Evolutionary conservation across 176 grass and related monocot species (phyloP), one percentile per base, ranked within the genome.

Genomic region (Aegilops longissima): DNA sequence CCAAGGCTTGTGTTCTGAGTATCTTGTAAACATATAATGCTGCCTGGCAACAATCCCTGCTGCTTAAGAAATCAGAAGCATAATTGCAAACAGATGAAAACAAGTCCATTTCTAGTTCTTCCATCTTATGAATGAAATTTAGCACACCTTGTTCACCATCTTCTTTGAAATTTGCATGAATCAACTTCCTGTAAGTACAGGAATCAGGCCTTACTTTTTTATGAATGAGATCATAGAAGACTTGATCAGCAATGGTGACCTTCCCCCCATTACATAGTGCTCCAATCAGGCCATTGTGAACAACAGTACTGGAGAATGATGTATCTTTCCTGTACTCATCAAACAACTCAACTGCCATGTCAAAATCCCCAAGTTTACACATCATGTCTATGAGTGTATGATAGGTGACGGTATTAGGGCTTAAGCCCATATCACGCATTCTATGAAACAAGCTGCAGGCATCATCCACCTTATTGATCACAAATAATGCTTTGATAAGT

Each of bases 401-500:
- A 79, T 95, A 98, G 45, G 95, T 98, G 77, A 91, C 69, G 39
- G 45, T 86, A 93, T 92, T 89, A 83, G 95, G 85, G 47, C 59
- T 77, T 89, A 95, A 88, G 40, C 87, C 87, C 80, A 92, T 95
- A 59, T 76, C 61, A 84, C 54, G 80, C 93, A 95, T 95, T 92
- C 82, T 77, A 77, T 80, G 75, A 85, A 98, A 95, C 93, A 98
- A 77, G 40, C 81, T 86, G 80, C 85, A 90, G 61, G 93, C 95
- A 92, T 95, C 89, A 72, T 93, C 83, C 64, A 88, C 77, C 67
- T 84, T 98, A 3, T 90, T 92, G 45, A 90, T 89, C 87, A 90
- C 80, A 82, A 95, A 90, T 34, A 92, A 85, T 61, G 93, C 93
- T 87, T 95, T 95, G 59, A 98, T 88, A 83, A 98, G 91, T 68